A percentile compares a stretch with the other conserved stretches of the same genome.
Evolutionary conservation across 176 grass and related monocot genomes (phyloP).

Genomic region (Triticum dicoccoides): DNA sequence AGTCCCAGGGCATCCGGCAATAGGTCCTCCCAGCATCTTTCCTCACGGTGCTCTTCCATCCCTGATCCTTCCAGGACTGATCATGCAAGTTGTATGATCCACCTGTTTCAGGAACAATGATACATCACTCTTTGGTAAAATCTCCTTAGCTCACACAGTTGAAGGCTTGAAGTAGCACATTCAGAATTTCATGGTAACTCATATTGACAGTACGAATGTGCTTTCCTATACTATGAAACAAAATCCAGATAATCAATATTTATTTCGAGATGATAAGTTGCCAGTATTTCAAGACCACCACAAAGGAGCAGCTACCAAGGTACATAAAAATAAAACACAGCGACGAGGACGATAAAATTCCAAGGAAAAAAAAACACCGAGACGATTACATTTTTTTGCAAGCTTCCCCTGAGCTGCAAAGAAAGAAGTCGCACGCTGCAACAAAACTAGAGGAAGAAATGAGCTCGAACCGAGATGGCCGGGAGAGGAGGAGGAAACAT

Average conservation of each 20-base stretch:
- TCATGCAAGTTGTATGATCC: neutral
- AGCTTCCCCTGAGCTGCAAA: neutral
- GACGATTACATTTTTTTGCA: neutral
- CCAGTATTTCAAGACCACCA: neutral
- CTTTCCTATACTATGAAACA: neutral
- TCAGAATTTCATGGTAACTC: neutral
- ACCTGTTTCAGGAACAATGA: conserved; percentile 9
- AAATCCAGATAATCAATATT: neutral
- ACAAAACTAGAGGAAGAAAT: neutral
- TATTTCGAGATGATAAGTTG: neutral
- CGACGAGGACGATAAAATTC: neutral
- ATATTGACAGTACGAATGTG: neutral
- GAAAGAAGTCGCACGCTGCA: neutral
- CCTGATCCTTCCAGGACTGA: neutral
- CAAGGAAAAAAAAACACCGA: neutral
- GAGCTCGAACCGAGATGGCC: neutral
- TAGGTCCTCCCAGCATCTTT: conserved; percentile 81
- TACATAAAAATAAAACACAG: neutral
- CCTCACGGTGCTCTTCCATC: conserved; percentile 67
- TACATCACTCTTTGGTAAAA: neutral
- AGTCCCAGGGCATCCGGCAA: conserved; percentile 87
- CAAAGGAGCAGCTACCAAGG: neutral
- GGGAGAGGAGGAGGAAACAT: neutral
- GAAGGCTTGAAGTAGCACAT: neutral
- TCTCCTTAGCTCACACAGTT: neutral